Base-by-base conservation (phyloP, 2,329 filamentous ascomycete species). In the Sclerotinia borealis region DNA sequence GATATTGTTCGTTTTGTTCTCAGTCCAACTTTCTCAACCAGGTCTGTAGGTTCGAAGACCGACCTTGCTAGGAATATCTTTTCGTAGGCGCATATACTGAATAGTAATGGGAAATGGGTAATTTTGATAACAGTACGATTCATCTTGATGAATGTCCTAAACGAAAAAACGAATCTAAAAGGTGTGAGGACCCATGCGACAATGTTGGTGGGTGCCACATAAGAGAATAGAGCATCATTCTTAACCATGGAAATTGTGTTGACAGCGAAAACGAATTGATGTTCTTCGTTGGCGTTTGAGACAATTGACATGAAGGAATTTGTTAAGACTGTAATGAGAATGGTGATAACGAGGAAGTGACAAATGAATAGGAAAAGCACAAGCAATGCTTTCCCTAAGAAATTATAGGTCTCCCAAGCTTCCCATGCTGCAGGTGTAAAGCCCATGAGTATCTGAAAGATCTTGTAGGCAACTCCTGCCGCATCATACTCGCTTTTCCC, bases 231-330 rank as follows among this genome's bases (percentile, higher is more conserved):
- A 0, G 92, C 90, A 74, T 98, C 93, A n/a, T 95, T 96, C 76
- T 97, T 98, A 68, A 97, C 93, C 91, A 96, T 96, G 5, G 92
- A 96, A 56, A 97, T 96, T 5, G 93, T 96, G 73, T 97, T 98
- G 75, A 98, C 92, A 0, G 93, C 93, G 72, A 98, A 97, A 2
- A 97, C 78, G 73, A 96, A 97, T 80, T 88, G 85, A 66, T 97
- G 93, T 76, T 97, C 93, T 74, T 97, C 90, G 61, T 92, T 91
- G 9, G 93, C 92, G 73, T 97, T 97, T 59, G 92, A 92, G 2
- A 95, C 91, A 73, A 97, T 93, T 1, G 89, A 87, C 89, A 96
- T 96, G 78, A 97, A 98, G 0, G 91, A 96, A 73, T 97, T 97
- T 6, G 93, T 96, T 66, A 98, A 76, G n/a, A 98, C 93, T 0